Evolutionary conservation across 495 filamentous ascomycete genomes (phyloP).

Genomic region (Darksidea phi): DNA sequence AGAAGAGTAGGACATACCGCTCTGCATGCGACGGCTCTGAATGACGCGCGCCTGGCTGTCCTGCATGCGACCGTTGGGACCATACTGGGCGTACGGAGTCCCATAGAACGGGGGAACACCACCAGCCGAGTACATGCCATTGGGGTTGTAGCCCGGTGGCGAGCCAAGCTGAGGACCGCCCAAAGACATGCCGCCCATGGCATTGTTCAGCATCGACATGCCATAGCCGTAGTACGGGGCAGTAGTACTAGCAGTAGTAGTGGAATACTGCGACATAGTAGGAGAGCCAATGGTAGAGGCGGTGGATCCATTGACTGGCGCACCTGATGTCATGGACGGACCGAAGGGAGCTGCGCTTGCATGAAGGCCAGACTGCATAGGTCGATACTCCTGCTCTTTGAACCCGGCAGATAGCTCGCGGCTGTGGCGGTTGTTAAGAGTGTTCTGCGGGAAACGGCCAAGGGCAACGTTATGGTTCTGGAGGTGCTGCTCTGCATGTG

Average conservation of each 20-base stretch:
- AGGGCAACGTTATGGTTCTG: constrained; percentile 81
- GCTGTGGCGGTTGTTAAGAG: constrained; percentile 61
- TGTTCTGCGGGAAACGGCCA: constrained; percentile 69
- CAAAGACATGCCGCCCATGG: constrained; percentile 59
- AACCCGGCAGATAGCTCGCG: constrained; percentile 60
- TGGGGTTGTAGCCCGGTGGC: constrained; percentile 15
- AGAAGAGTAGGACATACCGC: constrained; percentile 55
- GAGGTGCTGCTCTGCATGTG: constrained; percentile 70
- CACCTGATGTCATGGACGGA: constrained; percentile 42
- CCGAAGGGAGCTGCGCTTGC: constrained; percentile 72
- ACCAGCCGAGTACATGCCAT: constrained; percentile 41
- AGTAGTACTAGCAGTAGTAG: constrained; percentile 26
- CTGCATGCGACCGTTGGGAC: constrained; percentile 44
- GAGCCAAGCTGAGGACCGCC: constrained; percentile 39
- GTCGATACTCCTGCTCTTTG: constrained; percentile 46
- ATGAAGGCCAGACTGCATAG: constrained; percentile 70
- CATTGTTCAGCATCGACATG: constrained; percentile 58
- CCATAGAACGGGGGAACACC: constrained; percentile 11
- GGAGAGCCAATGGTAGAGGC: constrained; percentile 24
- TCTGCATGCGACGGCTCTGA: constrained; percentile 63
- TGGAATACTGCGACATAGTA: constrained; percentile 40
- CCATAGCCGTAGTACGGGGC: constrained; percentile 50
- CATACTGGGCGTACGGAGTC: constrained; percentile 46
- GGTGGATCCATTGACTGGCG: constrained; percentile 11
- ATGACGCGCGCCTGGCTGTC: constrained; percentile 71